Evolutionary conservation across 108 stramenopile species (phyloP), one percentile per base, ranked within the genome.

Genomic region (Nitzschia putrida): DNA sequence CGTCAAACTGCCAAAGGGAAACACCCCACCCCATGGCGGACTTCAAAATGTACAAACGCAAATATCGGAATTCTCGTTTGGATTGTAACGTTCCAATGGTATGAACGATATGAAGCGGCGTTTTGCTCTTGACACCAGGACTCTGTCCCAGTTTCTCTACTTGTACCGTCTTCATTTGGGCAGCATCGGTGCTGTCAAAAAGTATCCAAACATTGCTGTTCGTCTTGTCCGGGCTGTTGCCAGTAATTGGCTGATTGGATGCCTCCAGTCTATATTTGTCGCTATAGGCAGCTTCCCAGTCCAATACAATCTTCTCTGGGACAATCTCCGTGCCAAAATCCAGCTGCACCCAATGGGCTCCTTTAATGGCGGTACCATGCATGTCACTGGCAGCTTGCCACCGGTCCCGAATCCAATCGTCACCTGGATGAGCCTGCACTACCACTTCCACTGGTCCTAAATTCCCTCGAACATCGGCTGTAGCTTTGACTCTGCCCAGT

Each of bases 311-410:
- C 21, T 64, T 80, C 8, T 78, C 66, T 3, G 83, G 73, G 13
- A 69, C 39, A 9, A 85, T 57, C 40, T 64, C 69, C 18, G 22
- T 10, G 0, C 57, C 59, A 64, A 93, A 87, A 24, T 84, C 81
- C 21, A 90, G 61, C 22, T 74, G 43, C 10, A 93, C 61, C 89
- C 88, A 89, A 72, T 93, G 92, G 23, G 43, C 59, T 0, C 92
- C 88, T 6, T 56, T 51, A 16, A 93, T 90, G 26, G 85, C 81
- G 20, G 81, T 85, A 10, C 92, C 92, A 55, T 82, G 80, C 92
- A 93, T 93, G 63, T 93, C 82, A 20, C 67, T 71, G 0, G 92
- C 92, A 10, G 92, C 92, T 54, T 93, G 92, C 92, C 92, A 93
- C 42, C 92, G 79, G 73, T 93, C 92, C 23, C 79, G 75, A 12